Percentiles rank a stretch among this genome's conserved stretches.
These are phyloP conservation scores for Schizosaccharomyces cryophilus DNA, from an alignment of 805 yeast species.

Conservation along the genomic window DNA sequence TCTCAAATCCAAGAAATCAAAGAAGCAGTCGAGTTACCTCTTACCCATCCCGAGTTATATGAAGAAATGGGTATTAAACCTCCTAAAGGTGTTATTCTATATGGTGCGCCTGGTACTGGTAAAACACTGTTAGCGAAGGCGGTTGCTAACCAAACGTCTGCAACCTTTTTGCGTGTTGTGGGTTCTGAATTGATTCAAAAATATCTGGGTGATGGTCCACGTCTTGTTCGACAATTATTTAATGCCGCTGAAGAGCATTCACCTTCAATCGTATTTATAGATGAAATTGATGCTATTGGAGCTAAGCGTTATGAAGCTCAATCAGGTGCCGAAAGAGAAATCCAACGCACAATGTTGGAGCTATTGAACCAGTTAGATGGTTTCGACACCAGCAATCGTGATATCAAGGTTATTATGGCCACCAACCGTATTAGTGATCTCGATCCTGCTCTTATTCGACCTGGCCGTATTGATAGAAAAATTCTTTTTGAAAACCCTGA, in stretches of 20 bases:
- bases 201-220: slow-evolving; percentile 93
- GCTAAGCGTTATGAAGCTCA: slow-evolving; percentile 81
- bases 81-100: slow-evolving; percentile 89
- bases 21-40: slow-evolving; percentile 86
- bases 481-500: slow-evolving; percentile 91
- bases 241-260: slow-evolving; percentile 93
- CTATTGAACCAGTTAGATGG: slow-evolving; percentile 87
- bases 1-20: slow-evolving; percentile 91
- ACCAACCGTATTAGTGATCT: slow-evolving; percentile 81
- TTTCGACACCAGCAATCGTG: slow-evolving; percentile 58
- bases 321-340: slow-evolving; percentile 91
- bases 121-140: slow-evolving; percentile 90
- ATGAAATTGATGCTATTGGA: slow-evolving; percentile 97
- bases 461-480: slow-evolving; percentile 92
- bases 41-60: slow-evolving; percentile 87
- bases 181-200: slow-evolving; percentile 94
- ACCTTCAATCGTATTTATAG: slow-evolving; percentile 93
- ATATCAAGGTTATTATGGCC: slow-evolving; percentile 94
- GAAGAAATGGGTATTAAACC: slow-evolving; percentile 98
- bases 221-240: slow-evolving; percentile 78
- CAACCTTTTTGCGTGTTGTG: slow-evolving; percentile 83
- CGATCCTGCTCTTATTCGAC: slow-evolving; percentile 90
- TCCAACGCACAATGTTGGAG: slow-evolving; percentile 94
- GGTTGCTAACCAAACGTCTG: slow-evolving; percentile 92
- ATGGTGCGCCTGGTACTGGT: slow-evolving; percentile 97